Percentiles rank a stretch among this genome's conserved stretches.
phyloP scores from a whole-genome alignment of 768 basidiomycete species.

The Boletellus ananas region DNA sequence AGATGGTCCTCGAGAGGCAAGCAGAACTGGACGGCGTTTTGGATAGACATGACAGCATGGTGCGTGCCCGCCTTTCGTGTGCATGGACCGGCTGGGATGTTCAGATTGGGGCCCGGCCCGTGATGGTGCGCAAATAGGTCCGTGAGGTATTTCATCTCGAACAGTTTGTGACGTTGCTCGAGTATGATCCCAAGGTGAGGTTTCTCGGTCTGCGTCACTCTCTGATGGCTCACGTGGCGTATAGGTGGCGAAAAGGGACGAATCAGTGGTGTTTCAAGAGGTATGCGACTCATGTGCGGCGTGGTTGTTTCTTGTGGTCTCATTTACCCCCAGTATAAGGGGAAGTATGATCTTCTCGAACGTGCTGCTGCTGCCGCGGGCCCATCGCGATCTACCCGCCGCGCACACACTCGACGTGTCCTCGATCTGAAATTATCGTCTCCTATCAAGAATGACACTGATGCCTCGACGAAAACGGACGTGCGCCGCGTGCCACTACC shows the following conservation, averaged over 20 bases:
- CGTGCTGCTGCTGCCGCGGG: conserved; percentile 40
- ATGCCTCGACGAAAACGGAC: conserved; percentile 10
- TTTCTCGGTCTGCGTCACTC: conserved; percentile 18
- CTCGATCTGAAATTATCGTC: conserved; percentile 37
- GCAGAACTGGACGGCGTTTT: conserved; percentile 53
- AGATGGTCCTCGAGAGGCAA: conserved; percentile 58
- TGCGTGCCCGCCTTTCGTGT: conserved; percentile 37
- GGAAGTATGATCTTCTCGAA: conserved; percentile 57
- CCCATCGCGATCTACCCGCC: conserved; percentile 57
- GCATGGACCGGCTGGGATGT: neutral
- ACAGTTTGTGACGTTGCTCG: conserved; percentile 69
- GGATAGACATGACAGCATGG: conserved; percentile 70
- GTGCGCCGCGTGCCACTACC: conserved; percentile 5
- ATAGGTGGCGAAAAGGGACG: conserved; percentile 71
- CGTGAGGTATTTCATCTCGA: conserved; percentile 90
- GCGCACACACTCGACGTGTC: conserved; percentile 52
- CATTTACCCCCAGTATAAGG: conserved; percentile 47
- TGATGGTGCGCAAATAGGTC: conserved; percentile 41
- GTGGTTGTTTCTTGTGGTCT: neutral
- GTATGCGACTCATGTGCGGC: conserved; percentile 39
- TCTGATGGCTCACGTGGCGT: neutral
- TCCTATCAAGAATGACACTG: conserved; percentile 10
- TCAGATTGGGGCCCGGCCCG: neutral
- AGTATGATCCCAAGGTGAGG: conserved; percentile 74
- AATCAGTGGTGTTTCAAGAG: conserved; percentile 66